Evolutionary conservation across 495 filamentous ascomycete species (phyloP), one percentile per base, ranked within the genome.

Genomic region (Podospora comata): DNA sequence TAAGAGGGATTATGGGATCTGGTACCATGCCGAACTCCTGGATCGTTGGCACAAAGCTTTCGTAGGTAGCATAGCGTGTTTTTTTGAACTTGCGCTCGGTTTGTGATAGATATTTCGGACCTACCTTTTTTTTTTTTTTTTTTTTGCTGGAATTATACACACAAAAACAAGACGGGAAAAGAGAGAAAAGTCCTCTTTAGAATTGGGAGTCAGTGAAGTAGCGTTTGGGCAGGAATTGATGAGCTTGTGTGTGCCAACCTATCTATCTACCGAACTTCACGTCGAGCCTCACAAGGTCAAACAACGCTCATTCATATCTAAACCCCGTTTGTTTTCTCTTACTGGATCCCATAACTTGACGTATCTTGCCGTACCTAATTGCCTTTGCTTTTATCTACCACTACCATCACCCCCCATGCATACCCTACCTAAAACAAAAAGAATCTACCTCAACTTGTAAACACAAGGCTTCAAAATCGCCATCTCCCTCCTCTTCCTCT

Each of bases 401-500:
- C 1, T 23, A 23, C 23, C 23, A 23, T 23, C 23, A 23, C 23
- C 23, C 23, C 23, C 23, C 23, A 23, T 23, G 23, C 23, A 23
- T 23, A 23, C 23, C 23, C 23, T 23, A 23, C 23, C 23, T 23
- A 23, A 1, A 23, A 23, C 23, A 23, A 23, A 19, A n/a, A 5
- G 18, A 11, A 27, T 28, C 68, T 79, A 97, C 71, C 94, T 86
- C 65, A 93, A 84, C 84, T 98, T 99, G 75, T 99, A 99, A 63
- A 97, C 90, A 82, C 96, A 99, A 18, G 95, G 96, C 83, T 99
- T 98, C 65, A 99, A 78, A 62, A 96, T 89, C 69, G 83, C 85
- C 48, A 84, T 85, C 77, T 91, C 91, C 66, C 82, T 77, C 18
- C 79, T 83, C 67, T 84, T 84, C 83, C 39, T 85, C 79, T 15